phyloP scores from a whole-genome alignment of 805 yeast species.

The Metschnikowia lachancei region DNA sequence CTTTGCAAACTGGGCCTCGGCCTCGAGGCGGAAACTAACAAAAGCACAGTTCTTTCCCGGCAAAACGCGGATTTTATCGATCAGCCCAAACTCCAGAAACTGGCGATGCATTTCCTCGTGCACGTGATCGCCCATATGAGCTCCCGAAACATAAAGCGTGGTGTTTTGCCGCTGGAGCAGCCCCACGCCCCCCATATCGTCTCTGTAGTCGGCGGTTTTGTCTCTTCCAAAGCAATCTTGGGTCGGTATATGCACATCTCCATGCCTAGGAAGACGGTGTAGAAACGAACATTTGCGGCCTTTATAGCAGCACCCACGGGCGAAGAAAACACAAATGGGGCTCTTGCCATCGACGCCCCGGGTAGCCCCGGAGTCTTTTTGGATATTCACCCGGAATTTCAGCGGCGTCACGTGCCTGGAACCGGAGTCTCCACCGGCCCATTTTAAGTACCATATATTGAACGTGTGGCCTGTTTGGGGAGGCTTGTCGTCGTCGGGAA shows the following conservation, averaged over 20 bases:
- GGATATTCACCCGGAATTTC: slow-evolving; percentile 59
- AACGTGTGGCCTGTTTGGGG: slow-evolving; percentile 78
- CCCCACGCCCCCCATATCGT: slow-evolving; percentile 95
- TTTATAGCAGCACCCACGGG: slow-evolving; percentile 80
- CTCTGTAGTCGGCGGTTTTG: slow-evolving; percentile 74
- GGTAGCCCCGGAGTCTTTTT: slow-evolving; percentile 72
- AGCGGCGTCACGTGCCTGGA: slow-evolving; percentile 44
- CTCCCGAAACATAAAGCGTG: slow-evolving; percentile 74
- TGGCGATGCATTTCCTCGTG: slow-evolving; percentile 38
- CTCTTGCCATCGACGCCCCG: slow-evolving; percentile 50
- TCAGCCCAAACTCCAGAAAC: slow-evolving; percentile 74
- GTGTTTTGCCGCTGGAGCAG: slow-evolving; percentile 65
- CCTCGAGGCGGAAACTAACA: slow-evolving; percentile 64
- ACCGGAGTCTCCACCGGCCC: slow-evolving; percentile 73
- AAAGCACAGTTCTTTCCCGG: slow-evolving; percentile 71
- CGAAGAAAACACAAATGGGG: slow-evolving; percentile 77
- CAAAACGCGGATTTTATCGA: slow-evolving; percentile 63
- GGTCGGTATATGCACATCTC: slow-evolving; percentile 59
- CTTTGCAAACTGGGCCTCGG: slow-evolving; percentile 88
- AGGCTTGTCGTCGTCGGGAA: slow-evolving; percentile 61
- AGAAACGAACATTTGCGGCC: slow-evolving; percentile 75
- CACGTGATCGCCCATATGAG: slow-evolving; percentile 36
- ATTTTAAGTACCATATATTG: slow-evolving; percentile 84
- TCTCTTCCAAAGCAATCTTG: slow-evolving; percentile 93
- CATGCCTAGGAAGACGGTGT: slow-evolving; percentile 68